phyloP scores from a whole-genome alignment of 2,329 filamentous ascomycete genomes.

The Monilinia vaccinii-corymbosi region DNA sequence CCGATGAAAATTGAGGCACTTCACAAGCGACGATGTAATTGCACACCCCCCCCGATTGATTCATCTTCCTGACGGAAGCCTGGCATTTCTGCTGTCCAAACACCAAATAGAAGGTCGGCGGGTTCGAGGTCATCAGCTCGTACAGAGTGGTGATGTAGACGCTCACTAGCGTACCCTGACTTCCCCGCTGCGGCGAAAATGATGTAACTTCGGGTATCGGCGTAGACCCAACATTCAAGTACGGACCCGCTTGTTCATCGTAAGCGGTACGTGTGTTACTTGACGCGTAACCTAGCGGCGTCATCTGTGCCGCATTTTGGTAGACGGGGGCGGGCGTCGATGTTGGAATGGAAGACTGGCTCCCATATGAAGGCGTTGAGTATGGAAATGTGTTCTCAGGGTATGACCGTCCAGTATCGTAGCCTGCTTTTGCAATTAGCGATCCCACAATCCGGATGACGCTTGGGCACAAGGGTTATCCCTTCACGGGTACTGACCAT shows the following conservation, averaged over 20 bases:
- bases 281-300: conserved; percentile 33
- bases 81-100: conserved; percentile 73
- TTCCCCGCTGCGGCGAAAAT: conserved; percentile 60
- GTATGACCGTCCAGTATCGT: conserved; percentile 25
- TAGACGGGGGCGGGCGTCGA: conserved; percentile 22
- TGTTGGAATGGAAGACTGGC: conserved; percentile 39
- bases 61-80: conserved; percentile 54
- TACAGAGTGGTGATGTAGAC: conserved; percentile 69
- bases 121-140: conserved; percentile 55
- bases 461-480: conserved; percentile 4
- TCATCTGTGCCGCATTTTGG: conserved; percentile 24
- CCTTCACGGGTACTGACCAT: conserved; percentile 58
- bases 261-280: conserved; percentile 41
- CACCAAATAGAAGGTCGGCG: conserved; percentile 53
- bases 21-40: conserved; percentile 65
- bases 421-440: conserved; percentile 23
- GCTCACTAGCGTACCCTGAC: conserved; percentile 59
- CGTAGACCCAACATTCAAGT: conserved; percentile 53
- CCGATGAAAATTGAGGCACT: conserved; percentile 56
- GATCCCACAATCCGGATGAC: not conserved
- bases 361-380: conserved; percentile 39
- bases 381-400: conserved; percentile 37
- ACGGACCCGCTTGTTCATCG: conserved; percentile 56
- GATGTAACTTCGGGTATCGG: conserved; percentile 57
- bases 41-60: conserved; percentile 50